Conservation (phyloP, 345 rosid species). For the Ceriops decandra region DNA sequence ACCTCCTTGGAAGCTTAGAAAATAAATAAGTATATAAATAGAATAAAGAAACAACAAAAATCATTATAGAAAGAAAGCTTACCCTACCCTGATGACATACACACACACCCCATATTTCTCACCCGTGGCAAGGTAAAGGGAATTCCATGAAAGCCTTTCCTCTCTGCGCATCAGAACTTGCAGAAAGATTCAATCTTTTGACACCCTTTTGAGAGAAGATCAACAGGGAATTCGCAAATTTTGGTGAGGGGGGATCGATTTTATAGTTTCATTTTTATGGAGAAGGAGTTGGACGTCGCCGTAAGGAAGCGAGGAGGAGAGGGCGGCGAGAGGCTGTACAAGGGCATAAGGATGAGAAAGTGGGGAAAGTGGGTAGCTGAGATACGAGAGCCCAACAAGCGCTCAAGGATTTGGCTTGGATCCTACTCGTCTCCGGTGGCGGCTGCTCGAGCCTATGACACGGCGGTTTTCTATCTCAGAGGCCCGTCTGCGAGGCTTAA, state of each 20-base stretch:
- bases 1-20: neutral
- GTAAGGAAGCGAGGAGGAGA: conserved; percentile 29
- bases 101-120: neutral
- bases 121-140: neutral
- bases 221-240: neutral
- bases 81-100: conserved; percentile 26
- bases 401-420: conserved; percentile 95
- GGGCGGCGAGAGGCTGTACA: conserved; percentile 52
- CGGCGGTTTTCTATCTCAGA: conserved; percentile 83
- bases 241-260: neutral
- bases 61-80: conserved; percentile 20
- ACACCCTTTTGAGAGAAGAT: neutral
- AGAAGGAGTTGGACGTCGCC: conserved; percentile 19
- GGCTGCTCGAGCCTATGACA: conserved; percentile 96
- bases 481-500: conserved; percentile 95
- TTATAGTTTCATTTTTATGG: neutral
- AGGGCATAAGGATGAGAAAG: conserved; percentile 99
- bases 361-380: conserved; percentile 99
- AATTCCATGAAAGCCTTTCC: neutral
- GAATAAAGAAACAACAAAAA: neutral
- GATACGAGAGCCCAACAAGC: conserved; percentile 92
- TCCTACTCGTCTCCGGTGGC: conserved; percentile 91
- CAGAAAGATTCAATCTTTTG: neutral
- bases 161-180: conserved; percentile 8
- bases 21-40: neutral